Base-by-base conservation (phyloP, 2,329 filamentous ascomycete genomes). In the Alternaria novae-zelandiae region DNA sequence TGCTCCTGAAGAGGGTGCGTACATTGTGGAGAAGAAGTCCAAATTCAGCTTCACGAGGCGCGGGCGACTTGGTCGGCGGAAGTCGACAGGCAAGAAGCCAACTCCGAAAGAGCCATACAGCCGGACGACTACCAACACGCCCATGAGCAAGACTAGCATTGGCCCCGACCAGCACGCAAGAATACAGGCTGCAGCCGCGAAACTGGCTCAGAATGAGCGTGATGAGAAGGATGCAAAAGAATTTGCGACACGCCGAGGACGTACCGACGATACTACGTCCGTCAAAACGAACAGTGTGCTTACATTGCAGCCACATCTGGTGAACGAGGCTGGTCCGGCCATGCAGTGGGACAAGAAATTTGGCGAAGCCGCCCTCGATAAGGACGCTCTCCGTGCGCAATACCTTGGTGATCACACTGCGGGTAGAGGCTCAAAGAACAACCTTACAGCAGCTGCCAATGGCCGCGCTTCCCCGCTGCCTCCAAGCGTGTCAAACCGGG, bases 291-390 rank as follows among this genome's bases (percentile, higher is more conserved):
- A 90, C 79, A 99, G 96, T 69, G 88, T 97, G 59, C 86, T 97
- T 74, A 97, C 94, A 4, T 83, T 98, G 50, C 94, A 97, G 76
- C 91, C 94, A 2, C 87, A 89, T 57, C 91, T 98, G 65, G 86
- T 94, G 74, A 93, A 86, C 57, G 96, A 97, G 78, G 95, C 94
- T 17, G 96, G 92, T 9, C 92, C 94, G 23, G 96, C 96, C 1
- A 91, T 99, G 90, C 97, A 97, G 80, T 99, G 96, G 96, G 93
- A 95, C 30, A 96, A 89, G 79, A 94, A 93, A 73, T 98, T 97
- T 77, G 96, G 98, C 81, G 97, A 97, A 82, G 90, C 95, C 72
- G 86, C 91, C 5, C 91, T 95, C 86, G 94, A 94, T 73, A 96
- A 96, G 81, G 90, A 96, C 73, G 86, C 90, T 8, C 90, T 97